Percentiles rank a stretch among this genome's conserved stretches.
Evolutionary conservation across 352 stramenopile species (phyloP).

Genomic region (Pythium aristosporum): DNA sequence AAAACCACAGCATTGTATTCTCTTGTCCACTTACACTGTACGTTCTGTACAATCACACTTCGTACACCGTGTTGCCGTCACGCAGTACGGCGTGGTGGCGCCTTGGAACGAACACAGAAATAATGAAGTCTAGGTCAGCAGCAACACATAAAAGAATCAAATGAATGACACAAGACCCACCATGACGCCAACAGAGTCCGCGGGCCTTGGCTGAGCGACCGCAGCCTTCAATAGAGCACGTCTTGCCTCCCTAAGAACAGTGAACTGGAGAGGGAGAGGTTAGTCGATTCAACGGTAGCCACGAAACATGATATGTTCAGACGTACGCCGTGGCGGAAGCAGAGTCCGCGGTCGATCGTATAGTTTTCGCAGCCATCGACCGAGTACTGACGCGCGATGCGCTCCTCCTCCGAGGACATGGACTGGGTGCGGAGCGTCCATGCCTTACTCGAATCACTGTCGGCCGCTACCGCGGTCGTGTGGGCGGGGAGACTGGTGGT

Average conservation of each 20-base stretch:
- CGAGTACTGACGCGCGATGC: slow-evolving; percentile 33
- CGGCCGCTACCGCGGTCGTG: not conserved
- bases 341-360: slow-evolving; percentile 45
- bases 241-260: slow-evolving; percentile 10
- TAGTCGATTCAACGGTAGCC: not conserved
- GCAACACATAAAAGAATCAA: not conserved
- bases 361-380: slow-evolving; percentile 45
- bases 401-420: slow-evolving; percentile 30
- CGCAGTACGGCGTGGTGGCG: slow-evolving; percentile 4
- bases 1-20: too few species aligned
- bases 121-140: not conserved
- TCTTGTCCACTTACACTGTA: too few species aligned
- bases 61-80: not conserved
- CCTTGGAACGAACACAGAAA: slow-evolving; percentile 3
- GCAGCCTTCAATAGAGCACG: slow-evolving; percentile 9
- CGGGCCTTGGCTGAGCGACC: slow-evolving; percentile 1
- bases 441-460: not conserved
- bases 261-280: not conserved
- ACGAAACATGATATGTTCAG: not conserved
- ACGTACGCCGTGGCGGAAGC: slow-evolving; percentile 37
- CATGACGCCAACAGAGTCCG: slow-evolving; percentile 20
- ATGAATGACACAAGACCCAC: not conserved
- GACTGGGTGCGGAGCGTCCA: too few species aligned
- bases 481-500: not conserved
- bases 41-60: slow-evolving; percentile 11